A percentile compares a stretch with the other conserved stretches of the same genome.
Conservation (phyloP, 352 stramenopile genomes). For the Pythium guiyangense region DNA sequence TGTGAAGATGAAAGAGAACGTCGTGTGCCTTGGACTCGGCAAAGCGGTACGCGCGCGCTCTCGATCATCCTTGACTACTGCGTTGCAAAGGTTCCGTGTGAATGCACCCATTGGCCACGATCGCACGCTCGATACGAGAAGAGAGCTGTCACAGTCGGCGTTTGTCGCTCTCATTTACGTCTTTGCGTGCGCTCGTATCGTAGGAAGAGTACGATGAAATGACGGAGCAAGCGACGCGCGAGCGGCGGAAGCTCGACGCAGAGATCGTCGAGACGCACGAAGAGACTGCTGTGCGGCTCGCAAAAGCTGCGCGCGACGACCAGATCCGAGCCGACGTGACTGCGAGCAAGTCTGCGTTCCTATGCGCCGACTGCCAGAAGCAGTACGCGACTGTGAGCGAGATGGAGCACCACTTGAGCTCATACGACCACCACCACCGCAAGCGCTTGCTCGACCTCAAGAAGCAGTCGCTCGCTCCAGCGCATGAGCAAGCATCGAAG, state of each 20-base stretch:
- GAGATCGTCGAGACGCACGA: slow-evolving; percentile 47
- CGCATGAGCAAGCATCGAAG: slow-evolving; percentile 22
- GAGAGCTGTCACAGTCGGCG: slow-evolving; percentile 9
- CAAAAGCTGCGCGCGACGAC: slow-evolving; percentile 19
- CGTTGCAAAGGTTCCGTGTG: too few relatives aligned
- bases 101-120: not conserved
- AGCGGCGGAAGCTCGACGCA: slow-evolving; percentile 38
- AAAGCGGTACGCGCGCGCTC: slow-evolving; percentile 28
- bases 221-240: slow-evolving; percentile 41
- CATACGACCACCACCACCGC: slow-evolving; percentile 70
- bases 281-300: slow-evolving; percentile 24
- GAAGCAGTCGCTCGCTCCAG: slow-evolving; percentile 11
- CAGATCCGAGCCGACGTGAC: slow-evolving; percentile 27
- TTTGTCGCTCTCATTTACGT: not conserved
- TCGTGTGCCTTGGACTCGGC: slow-evolving; percentile 49
- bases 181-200: slow-evolving; percentile 1
- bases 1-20: slow-evolving; percentile 58
- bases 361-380: slow-evolving; percentile 54
- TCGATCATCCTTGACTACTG: not conserved
- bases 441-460: slow-evolving; percentile 43
- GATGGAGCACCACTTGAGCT: slow-evolving; percentile 72
- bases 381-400: slow-evolving; percentile 68
- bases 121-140: not conserved
- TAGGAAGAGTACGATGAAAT: slow-evolving; percentile 58
- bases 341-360: slow-evolving; percentile 47